These are phyloP conservation scores for Teunomyces pallodes DNA, from an alignment of 805 yeast species.

Conservation along the genomic window DNA sequence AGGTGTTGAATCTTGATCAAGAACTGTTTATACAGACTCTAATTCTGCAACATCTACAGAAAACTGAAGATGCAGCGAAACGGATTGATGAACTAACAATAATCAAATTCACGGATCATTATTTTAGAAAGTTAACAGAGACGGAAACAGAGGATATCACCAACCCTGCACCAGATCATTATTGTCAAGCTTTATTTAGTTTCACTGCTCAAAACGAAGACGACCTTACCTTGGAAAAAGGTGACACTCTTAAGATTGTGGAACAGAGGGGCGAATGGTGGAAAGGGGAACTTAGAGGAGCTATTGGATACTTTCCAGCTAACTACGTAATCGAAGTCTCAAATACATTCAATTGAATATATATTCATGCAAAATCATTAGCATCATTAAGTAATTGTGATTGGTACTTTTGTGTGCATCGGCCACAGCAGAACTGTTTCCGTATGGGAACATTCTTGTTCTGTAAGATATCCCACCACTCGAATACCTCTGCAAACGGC, in stretches of 20 bases:
- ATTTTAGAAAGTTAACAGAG: not conserved
- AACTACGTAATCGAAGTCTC: constrained; percentile 23
- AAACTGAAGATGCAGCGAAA: not conserved
- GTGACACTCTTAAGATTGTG: constrained; percentile 42
- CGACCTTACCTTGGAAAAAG: constrained; percentile 44
- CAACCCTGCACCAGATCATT: not conserved
- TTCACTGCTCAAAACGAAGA: constrained; percentile 32
- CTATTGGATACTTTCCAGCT: constrained; percentile 28
- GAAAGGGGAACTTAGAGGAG: constrained; percentile 30
- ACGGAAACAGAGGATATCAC: not conserved
- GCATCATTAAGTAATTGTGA: not conserved
- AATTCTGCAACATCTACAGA: not conserved
- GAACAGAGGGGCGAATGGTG: constrained; percentile 35
- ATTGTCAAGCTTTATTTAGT: constrained; percentile 40
- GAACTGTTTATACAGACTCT: no score
- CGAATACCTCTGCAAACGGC: constrained; percentile 56
- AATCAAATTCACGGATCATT: not conserved
- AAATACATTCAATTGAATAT: not conserved
- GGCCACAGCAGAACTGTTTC: constrained; percentile 53
- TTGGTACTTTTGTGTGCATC: constrained; percentile 34
- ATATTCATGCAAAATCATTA: constrained; percentile 5
- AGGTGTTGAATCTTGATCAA: not conserved
- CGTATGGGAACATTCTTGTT: constrained; percentile 51
- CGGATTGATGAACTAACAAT: constrained; percentile 1
- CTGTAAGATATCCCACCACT: constrained; percentile 65